Evolutionary conservation across 768 basidiomycete species (phyloP), one percentile per base, ranked within the genome.

Genomic region (Leucocoprinus sp.): DNA sequence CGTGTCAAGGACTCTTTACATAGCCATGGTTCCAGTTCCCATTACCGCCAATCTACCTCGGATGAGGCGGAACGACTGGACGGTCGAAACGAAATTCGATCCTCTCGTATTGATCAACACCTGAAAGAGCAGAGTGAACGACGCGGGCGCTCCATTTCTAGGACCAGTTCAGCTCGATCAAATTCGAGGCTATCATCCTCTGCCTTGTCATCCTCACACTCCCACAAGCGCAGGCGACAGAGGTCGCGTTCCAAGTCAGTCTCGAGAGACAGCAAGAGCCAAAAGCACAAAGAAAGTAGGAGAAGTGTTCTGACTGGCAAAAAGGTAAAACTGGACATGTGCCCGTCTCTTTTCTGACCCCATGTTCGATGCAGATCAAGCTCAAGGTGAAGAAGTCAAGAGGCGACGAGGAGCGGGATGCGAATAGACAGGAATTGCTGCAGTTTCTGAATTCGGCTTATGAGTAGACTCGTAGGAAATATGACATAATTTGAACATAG

Each of bases 261-360:
- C 8, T 38, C 44, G 45, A 53, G 14, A 19, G 34, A 36, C 9
- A 48, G 50, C 2, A 50, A 56, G 33, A 48, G 39, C 12, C 42
- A 45, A n/a, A 48, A 51, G 43, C 50, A 55, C 37, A 35, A 52
- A 28, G 68, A 60, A 65, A 66, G 29, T 63, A 64, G 48, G 71
- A 72, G 77, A 17, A 81, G 78, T 52, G 63, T 77, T 22, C 52
- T 81, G 49, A 82, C 79, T 2, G 79, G 78, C 0, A 80, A 80
- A 55, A 80, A 78, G 74, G 78, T 74, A 17, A 28, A 18, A n/a
- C 12, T 5, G 9, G n/a, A 15, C 15, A 21, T 8, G 18, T 27
- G n/a, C 2, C 15, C 19, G 6, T 17, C 42, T 46, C 35, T 29
- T 40, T 18, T 5, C 24, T 46, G 14, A 29, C 19, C 14, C 40